phyloP scores from a whole-genome alignment of 176 grass and related monocot species.

The Bonia amplexicaulis region DNA sequence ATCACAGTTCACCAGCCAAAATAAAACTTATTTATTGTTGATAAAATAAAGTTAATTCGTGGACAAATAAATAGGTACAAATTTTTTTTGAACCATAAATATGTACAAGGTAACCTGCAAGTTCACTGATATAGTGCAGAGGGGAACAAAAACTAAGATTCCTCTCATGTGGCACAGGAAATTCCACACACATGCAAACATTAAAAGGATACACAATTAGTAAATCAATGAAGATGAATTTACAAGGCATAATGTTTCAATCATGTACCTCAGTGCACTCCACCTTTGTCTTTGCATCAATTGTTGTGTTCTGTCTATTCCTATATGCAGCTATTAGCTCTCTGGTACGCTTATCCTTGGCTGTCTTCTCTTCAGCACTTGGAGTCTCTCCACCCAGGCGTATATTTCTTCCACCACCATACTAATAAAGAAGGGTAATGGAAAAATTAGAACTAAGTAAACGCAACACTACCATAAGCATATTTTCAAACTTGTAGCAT shows the following conservation, averaged over 20 bases:
- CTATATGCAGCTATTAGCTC: constrained; percentile 59
- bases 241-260: background rate
- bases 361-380: constrained; percentile 53
- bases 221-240: background rate
- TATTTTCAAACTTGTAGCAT: background rate
- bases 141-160: background rate
- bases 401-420: constrained; percentile 68
- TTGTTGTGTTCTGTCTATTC: constrained; percentile 34
- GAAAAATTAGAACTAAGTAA: constrained; percentile 11
- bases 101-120: background rate
- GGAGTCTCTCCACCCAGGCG: constrained; percentile 42
- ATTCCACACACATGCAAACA: background rate
- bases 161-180: background rate
- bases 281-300: constrained; percentile 57
- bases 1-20: background rate
- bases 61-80: background rate
- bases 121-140: background rate
- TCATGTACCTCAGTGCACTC: constrained; percentile 53
- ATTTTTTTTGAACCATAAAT: background rate
- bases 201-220: background rate
- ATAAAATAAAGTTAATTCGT: background rate
- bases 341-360: constrained; percentile 51
- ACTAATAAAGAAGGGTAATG: constrained; percentile 45
- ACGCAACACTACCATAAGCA: background rate
- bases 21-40: background rate